Base-by-base conservation (phyloP, 2,329 filamentous ascomycete genomes). In the Exserohilum rostratum region DNA sequence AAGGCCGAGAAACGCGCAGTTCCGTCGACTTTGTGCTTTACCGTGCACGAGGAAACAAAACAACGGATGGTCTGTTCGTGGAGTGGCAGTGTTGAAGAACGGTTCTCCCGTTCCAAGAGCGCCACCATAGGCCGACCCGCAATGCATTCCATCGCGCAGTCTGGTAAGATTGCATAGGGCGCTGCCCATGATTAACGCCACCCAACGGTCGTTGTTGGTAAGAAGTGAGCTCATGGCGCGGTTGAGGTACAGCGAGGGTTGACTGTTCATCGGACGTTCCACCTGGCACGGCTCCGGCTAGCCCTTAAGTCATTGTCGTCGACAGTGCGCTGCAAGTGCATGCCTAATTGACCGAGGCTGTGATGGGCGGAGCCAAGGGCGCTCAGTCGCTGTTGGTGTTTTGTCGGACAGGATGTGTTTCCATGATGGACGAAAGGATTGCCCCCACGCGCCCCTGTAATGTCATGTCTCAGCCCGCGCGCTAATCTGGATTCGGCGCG, bases 361-460 rank as follows among this genome's bases (percentile, higher is more conserved):
- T 25, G 7, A 7, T 25, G 22, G 22, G 7, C 7, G 22, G 22
- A 25, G 4, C 22, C n/a, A n/a, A n/a, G n/a, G n/a, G n/a, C n/a
- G n/a, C n/a, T n/a, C n/a, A n/a, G n/a, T n/a, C n/a, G n/a, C n/a
- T n/a, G n/a, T n/a, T n/a, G n/a, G n/a, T n/a, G 22, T 25, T 4
- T 25, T 25, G 22, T 7, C 7, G 22, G 22, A 25, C 22, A 25
- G 22, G 22, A 25, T 25, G 22, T 25, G 22, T 7, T 44, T 50
- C 45, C 30, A n/a, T 35, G 22, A 34, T 31, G 18, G 15, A 20
- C 30, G 25, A 46, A 45, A 55, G 52, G 47, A 51, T 46, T 37
- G n/a, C 17, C 17, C 20, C 15, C 10, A 34, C 39, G 46, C 40
- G 52, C 59, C 62, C 65, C 60, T 68, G 62, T 53, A 65, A 61